These are phyloP conservation scores for Gonapodya sp. DNA, from an alignment of 192 early-diverging fungal genomes.

Conservation along the genomic window DNA sequence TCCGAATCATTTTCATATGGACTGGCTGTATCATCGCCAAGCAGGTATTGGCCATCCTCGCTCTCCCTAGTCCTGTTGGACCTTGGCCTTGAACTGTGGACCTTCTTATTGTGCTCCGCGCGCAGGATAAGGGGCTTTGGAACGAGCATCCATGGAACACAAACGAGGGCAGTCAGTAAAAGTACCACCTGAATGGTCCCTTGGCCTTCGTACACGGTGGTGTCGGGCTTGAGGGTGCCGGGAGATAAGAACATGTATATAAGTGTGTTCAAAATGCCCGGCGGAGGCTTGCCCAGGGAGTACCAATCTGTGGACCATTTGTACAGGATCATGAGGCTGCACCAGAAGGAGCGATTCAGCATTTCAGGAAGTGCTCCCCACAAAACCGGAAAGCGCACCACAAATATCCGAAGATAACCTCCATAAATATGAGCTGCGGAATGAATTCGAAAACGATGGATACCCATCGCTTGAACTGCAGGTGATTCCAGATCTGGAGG, in stretches of 20 bases:
- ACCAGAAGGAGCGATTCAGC: conserved; percentile 53
- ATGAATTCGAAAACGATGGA: conserved; percentile 81
- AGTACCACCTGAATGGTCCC: conserved; percentile 60
- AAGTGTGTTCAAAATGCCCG: conserved; percentile 91
- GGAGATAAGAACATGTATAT: conserved; percentile 99
- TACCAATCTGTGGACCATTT: conserved; percentile 95
- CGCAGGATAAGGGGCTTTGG: conserved; percentile 81
- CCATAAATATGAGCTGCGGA: conserved; percentile 90
- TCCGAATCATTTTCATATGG: neutral
- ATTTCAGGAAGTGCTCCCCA: conserved; percentile 89
- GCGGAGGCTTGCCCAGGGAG: conserved; percentile 53
- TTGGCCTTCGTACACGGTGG: conserved; percentile 81
- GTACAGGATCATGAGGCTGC: conserved; percentile 68
- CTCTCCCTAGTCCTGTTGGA: neutral
- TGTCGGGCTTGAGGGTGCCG: conserved; percentile 56
- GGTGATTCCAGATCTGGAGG: conserved; percentile 80
- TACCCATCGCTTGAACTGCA: conserved; percentile 73
- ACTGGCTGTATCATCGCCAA: neutral
- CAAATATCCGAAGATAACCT: conserved; percentile 93
- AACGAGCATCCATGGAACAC: conserved; percentile 96
- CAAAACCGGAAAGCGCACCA: conserved; percentile 71
- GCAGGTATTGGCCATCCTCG: neutral
- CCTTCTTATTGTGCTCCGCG: conserved; percentile 59
- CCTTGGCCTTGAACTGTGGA: neutral
- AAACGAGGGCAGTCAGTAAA: conserved; percentile 73